These are phyloP conservation scores for Saccharomyces jurei DNA, from an alignment of 805 yeast species.

Conservation along the genomic window DNA sequence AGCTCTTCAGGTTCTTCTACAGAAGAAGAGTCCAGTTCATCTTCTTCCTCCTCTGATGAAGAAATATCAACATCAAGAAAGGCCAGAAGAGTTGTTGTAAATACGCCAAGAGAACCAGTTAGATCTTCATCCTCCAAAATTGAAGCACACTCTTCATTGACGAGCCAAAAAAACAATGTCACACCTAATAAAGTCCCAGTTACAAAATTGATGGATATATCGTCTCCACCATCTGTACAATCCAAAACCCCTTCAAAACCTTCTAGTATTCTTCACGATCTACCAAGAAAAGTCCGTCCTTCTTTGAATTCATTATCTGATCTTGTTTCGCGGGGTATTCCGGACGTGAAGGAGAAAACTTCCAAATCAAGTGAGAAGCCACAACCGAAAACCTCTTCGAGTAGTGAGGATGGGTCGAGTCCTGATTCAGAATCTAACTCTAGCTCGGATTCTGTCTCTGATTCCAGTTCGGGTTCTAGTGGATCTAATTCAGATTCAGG, in stretches of 20 bases:
- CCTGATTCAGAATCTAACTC: constrained; percentile 19
- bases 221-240: constrained; percentile 1
- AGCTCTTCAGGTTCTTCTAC: neutral
- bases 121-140: constrained; percentile 4
- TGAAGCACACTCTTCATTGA: neutral
- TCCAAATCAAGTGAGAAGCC: constrained; percentile 4
- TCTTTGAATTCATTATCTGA: constrained; percentile 51
- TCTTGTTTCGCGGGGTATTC: constrained; percentile 56
- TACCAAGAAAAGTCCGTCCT: constrained; percentile 28
- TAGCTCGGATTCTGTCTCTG: constrained; percentile 8
- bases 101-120: constrained; percentile 36
- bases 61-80: constrained; percentile 12
- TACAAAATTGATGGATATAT: neutral
- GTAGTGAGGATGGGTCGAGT: constrained; percentile 7
- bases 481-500: constrained; percentile 8
- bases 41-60: constrained; percentile 16
- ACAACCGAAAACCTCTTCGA: neutral
- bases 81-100: constrained; percentile 39
- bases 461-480: constrained; percentile 10
- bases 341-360: constrained; percentile 50
- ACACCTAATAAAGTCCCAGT: constrained; percentile 1
- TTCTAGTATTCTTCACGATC: constrained; percentile 8
- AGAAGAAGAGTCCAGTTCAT: neutral
- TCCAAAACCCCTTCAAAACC: neutral
- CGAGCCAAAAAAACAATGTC: neutral